Percentiles rank a stretch among this genome's conserved stretches.
These are phyloP conservation scores for Trichoderma polysporum DNA, from an alignment of 2,329 filamentous ascomycete species.

Conservation along the genomic window DNA sequence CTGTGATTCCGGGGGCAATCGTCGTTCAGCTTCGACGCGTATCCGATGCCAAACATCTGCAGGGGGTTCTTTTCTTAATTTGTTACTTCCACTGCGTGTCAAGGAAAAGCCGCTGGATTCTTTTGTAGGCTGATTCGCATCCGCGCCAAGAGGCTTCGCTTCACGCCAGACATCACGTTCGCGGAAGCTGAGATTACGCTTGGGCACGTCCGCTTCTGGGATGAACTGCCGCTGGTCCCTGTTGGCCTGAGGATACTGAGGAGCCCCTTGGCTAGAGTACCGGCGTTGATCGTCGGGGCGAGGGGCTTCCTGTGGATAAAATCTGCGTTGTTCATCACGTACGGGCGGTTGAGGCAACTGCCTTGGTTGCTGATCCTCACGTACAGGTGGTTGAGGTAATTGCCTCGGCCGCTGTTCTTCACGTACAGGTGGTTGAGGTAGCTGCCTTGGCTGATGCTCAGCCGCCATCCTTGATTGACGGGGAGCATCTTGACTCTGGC, in stretches of 20 bases:
- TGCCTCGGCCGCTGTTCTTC: conserved; percentile 18
- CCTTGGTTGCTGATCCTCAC: conserved; percentile 18
- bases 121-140: conserved; percentile 28
- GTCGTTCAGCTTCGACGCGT: conserved; percentile 45
- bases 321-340: conserved; percentile 3
- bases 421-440: not conserved
- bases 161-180: conserved; percentile 54
- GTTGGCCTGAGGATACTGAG: conserved; percentile 16
- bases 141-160: conserved; percentile 35
- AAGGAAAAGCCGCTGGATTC: conserved; percentile 40
- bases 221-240: conserved; percentile 24
- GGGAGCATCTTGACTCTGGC: conserved; percentile 21
- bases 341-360: conserved; percentile 16
- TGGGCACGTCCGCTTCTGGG: conserved; percentile 40
- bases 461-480: not conserved
- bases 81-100: conserved; percentile 55
- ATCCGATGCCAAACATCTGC: conserved; percentile 48
- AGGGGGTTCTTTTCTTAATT: conserved; percentile 57
- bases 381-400: conserved; percentile 16
- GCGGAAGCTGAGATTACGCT: conserved; percentile 60
- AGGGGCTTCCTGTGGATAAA: conserved; percentile 3
- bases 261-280: conserved; percentile 25
- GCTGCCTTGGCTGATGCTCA: conserved; percentile 20
- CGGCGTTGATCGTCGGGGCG: conserved; percentile 7
- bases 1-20: conserved; percentile 19